Evolutionary conservation across 768 basidiomycete species (phyloP), one percentile per base, ranked within the genome.

Genomic region (Polyporus arcularius): DNA sequence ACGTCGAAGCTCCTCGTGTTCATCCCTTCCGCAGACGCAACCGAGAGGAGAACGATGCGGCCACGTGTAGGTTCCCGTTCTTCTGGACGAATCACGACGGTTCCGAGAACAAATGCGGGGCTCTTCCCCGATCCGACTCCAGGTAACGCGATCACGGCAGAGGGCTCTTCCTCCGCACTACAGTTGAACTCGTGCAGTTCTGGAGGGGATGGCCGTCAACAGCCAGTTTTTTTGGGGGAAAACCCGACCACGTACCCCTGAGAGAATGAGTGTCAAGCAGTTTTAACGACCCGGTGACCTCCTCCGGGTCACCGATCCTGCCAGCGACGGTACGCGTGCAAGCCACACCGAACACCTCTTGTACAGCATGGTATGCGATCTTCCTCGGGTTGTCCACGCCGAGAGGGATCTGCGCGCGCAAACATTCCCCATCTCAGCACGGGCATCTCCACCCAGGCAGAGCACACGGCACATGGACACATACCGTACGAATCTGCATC

Each of bases 401-500:
- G 10, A 95, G 75, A 28, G 85, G 79, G 31, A 92, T 76, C 92
- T 94, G 66, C 42, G 18, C 8, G 28, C 21, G 21, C 21, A 26
- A 26, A 26, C 21, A 26, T 26, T 26, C 1, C 21, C 21, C 21
- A 26, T 26, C 21, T 26, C 21, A 26, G 21, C 21, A 26, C 21
- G 21, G 21, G 21, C 21, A 26, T 26, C 21, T 26, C 21, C 21
- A 26, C 21, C 21, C 21, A 26, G 21, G 21, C 21, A 26, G 21
- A 26, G 21, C 21, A 26, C 21, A 26, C 57, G 50, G 32, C 18
- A 7, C 31, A 48, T 42, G 21, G 21, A 26, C 35, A 62, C 82
- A 63, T 71, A 92, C 92, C 39, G 91, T 83, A 57, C 87, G 85
- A 48, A 96, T 85, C 66, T 96, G 90, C 71, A 94, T 79, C 71